Evolutionary conservation across 192 early-diverging fungal genomes (phyloP).

Genomic region (Umbelopsis sp.): DNA sequence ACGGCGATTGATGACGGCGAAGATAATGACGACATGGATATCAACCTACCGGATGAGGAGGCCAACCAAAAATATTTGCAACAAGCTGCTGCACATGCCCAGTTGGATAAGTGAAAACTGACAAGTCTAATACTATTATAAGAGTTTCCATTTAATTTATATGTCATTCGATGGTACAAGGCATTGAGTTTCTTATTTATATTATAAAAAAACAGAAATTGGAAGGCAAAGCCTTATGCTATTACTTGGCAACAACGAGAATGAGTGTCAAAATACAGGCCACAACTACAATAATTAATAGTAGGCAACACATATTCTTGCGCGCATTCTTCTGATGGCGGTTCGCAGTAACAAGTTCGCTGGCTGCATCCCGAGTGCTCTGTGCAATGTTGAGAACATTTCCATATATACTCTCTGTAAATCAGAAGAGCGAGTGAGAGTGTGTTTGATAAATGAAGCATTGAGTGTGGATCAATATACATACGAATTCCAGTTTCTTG

Average conservation of each 20-base stretch:
- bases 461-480: conserved; percentile 19
- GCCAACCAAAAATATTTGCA: conserved; percentile 34
- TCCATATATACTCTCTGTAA: conserved; percentile 88
- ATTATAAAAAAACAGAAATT: background rate
- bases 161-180: background rate
- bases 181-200: background rate
- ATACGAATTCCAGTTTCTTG: conserved; percentile 89
- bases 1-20: conserved; percentile 72
- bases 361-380: conserved; percentile 78
- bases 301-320: conserved; percentile 82
- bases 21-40: conserved; percentile 54
- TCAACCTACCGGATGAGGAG: conserved; percentile 26
- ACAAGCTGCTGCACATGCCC: background rate
- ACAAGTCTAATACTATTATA: background rate
- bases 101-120: background rate
- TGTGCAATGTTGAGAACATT: conserved; percentile 85
- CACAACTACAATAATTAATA: conserved; percentile 76
- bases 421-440: background rate
- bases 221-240: background rate
- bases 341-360: conserved; percentile 79
- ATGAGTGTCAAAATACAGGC: conserved; percentile 63
- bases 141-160: background rate
- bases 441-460: background rate
- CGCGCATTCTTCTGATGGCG: conserved; percentile 76
- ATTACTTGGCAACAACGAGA: conserved; percentile 42